Evolutionary conservation across 2,329 filamentous ascomycete genomes (phyloP).

Genomic region (Coleophoma eucalyptorum): DNA sequence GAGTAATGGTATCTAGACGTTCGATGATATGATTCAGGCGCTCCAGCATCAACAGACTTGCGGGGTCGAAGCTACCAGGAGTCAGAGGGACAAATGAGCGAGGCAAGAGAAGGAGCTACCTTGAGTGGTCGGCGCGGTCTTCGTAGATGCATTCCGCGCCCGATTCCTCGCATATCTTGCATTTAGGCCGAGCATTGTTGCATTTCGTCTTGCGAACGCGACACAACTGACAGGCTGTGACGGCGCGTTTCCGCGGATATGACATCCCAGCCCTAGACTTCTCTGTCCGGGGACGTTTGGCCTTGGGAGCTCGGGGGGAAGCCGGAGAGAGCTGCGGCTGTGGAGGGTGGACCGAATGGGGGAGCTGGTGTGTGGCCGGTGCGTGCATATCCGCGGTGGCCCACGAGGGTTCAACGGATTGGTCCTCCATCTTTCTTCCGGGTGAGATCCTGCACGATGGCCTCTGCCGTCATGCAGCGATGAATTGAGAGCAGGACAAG

Average conservation of each 20-base stretch:
- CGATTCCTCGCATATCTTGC: constrained; percentile 15
- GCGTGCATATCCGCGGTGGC: too few species aligned
- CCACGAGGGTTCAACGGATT: neutral
- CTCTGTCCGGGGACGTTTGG: neutral
- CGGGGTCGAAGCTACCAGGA: constrained; percentile 9
- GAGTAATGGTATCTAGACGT: constrained; percentile 2
- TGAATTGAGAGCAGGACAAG: too few species aligned
- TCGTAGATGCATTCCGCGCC: constrained; percentile 19
- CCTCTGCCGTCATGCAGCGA: too few species aligned
- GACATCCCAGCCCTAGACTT: neutral
- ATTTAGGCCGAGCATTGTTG: constrained; percentile 19
- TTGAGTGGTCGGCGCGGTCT: neutral
- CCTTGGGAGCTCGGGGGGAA: neutral
- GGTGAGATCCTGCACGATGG: too few species aligned
- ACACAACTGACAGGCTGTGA: constrained; percentile 21
- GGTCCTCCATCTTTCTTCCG: too few species aligned
- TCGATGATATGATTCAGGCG: constrained; percentile 14
- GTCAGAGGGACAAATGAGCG: constrained; percentile 8
- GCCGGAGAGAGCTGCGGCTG: too few species aligned
- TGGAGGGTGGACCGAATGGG: neutral
- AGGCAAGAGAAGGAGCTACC: neutral
- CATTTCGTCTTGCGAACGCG: constrained; percentile 24
- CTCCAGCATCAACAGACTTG: constrained; percentile 7
- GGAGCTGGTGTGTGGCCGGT: neutral
- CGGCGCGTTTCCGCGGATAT: constrained; percentile 1